Evolutionary conservation across 192 early-diverging fungal species (phyloP).

Genomic region (Paraglomus brasilianum): DNA sequence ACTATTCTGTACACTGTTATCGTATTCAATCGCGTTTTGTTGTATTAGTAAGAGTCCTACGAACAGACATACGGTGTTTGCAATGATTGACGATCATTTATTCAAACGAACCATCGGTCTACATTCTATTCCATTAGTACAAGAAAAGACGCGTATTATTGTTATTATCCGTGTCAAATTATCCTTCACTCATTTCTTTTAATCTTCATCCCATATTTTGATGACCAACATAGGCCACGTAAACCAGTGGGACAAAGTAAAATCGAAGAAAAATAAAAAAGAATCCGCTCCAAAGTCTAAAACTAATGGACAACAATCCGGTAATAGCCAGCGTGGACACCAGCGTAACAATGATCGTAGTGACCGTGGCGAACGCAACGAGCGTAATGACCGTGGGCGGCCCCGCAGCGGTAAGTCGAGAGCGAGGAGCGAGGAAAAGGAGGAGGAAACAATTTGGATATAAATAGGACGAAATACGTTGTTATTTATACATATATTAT

Average conservation of each 20-base stretch:
- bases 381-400: constrained; percentile 28
- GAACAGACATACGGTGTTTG: no score
- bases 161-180: no score
- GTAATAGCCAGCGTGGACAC: constrained; percentile 53
- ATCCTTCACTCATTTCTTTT: neutral
- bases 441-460: neutral
- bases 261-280: constrained; percentile 66
- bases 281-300: constrained; percentile 55
- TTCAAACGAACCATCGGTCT: no score
- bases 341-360: constrained; percentile 55
- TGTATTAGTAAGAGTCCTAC: no score
- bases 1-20: no score
- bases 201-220: constrained; percentile 28
- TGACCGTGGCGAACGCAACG: constrained; percentile 60
- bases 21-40: no score
- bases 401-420: constrained; percentile 1
- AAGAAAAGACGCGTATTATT: no score
- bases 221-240: constrained; percentile 61
- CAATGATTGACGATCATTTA: no score
- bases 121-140: no score
- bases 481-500: no score
- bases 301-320: constrained; percentile 47
- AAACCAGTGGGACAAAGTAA: constrained; percentile 85
- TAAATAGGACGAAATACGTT: no score
- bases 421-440: neutral